Percentiles rank a stretch among this genome's conserved stretches.
Conservation (phyloP, 1,284 basidiomycete species). For the Sporisorium exsertum region DNA sequence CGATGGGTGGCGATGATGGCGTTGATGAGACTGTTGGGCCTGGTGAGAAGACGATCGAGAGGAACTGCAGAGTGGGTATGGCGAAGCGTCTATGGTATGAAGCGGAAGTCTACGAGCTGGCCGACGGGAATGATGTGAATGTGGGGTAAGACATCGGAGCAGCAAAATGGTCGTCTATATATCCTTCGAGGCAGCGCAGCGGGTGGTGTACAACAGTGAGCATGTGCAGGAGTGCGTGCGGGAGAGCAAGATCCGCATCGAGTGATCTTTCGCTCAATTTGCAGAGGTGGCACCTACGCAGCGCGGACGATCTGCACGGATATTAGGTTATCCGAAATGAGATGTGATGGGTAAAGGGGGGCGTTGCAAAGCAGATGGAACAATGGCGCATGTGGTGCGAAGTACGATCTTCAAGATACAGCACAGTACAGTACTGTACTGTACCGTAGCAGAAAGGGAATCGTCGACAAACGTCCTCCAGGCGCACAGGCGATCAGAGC, state of each 20-base stretch:
- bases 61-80: background rate
- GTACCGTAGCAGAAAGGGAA: too few relatives aligned
- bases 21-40: too few relatives aligned
- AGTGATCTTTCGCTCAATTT: background rate
- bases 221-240: background rate
- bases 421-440: too few relatives aligned
- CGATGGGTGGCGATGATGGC: background rate
- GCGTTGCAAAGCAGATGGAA: too few relatives aligned
- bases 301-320: background rate
- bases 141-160: background rate
- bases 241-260: background rate
- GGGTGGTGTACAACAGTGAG: background rate
- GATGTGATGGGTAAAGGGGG: too few relatives aligned
- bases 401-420: background rate
- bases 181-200: background rate
- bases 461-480: too few relatives aligned
- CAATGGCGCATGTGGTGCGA: background rate
- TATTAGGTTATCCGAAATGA: conserved; percentile 8
- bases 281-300: background rate
- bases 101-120: background rate
- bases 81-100: background rate
- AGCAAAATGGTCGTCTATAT: background rate
- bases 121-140: background rate
- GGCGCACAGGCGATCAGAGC: too few relatives aligned
- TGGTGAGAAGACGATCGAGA: background rate